phyloP scores from a whole-genome alignment of 2,329 filamentous ascomycete genomes.

The Exutisphaerella laricina region DNA sequence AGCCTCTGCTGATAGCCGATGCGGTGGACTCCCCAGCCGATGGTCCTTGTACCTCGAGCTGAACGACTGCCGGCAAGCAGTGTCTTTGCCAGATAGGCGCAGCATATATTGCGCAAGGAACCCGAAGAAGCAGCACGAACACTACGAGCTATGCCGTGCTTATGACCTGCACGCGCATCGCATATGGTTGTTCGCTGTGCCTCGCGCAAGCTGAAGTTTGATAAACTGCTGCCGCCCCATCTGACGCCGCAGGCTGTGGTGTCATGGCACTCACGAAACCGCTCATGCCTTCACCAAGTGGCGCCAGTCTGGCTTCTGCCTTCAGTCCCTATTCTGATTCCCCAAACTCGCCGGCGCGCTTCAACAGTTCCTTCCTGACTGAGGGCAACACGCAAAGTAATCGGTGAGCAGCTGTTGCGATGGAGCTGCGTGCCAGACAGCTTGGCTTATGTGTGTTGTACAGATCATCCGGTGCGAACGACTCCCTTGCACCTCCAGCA shows the following conservation, averaged over 20 bases:
- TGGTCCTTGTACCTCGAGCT: slow-evolving; percentile 5
- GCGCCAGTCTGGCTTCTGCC: slow-evolving; percentile 38
- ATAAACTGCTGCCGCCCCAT: background rate
- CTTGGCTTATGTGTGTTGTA: slow-evolving; percentile 23
- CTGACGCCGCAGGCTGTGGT: slow-evolving; percentile 3
- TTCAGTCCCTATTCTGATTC: slow-evolving; percentile 50
- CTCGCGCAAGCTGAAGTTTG: background rate
- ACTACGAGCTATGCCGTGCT: slow-evolving; percentile 4
- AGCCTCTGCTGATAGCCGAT: slow-evolving; percentile 1
- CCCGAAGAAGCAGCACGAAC: slow-evolving; percentile 1
- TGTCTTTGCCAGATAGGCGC: background rate
- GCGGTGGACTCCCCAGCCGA: background rate
- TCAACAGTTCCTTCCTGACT: slow-evolving; percentile 35
- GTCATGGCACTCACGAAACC: slow-evolving; percentile 34
- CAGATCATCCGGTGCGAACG: slow-evolving; percentile 43
- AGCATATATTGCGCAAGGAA: background rate
- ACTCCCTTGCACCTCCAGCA: slow-evolving; percentile 44
- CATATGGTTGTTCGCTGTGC: slow-evolving; percentile 2
- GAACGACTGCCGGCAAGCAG: slow-evolving; percentile 7
- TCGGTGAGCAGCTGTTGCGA: slow-evolving; percentile 33
- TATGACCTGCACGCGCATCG: slow-evolving; percentile 1
- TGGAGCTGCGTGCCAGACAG: background rate
- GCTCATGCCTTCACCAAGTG: slow-evolving; percentile 42
- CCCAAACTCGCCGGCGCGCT: slow-evolving; percentile 45
- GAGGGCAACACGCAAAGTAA: slow-evolving; percentile 28